Conservation (phyloP, 257 asterid species). For the Oldenlandia corymbosa region DNA sequence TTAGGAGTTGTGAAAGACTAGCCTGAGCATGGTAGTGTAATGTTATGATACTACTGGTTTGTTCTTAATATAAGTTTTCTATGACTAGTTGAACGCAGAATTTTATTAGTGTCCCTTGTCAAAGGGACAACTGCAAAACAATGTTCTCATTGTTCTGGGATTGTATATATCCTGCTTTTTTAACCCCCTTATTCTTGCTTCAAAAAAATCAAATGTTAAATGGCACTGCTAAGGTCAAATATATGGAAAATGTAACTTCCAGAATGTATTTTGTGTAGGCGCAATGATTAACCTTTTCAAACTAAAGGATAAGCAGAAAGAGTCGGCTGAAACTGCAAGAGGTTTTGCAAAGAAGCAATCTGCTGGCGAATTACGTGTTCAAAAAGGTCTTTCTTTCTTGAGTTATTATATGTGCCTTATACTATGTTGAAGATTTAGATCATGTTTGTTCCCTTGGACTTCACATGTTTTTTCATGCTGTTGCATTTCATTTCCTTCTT, state of each 20-base stretch:
- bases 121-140: background rate
- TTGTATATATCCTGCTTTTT: no score
- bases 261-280: slow-evolving; percentile 16
- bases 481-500: background rate
- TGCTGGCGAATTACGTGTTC: slow-evolving; percentile 31
- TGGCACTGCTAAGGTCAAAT: background rate
- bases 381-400: slow-evolving; percentile 22
- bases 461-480: background rate
- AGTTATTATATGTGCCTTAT: background rate
- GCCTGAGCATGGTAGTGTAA: background rate
- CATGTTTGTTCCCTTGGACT: background rate
- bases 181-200: background rate
- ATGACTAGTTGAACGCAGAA: background rate
- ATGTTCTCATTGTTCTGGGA: no score
- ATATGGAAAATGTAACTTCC: background rate
- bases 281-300: slow-evolving; percentile 32
- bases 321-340: slow-evolving; percentile 17
- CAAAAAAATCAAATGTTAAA: background rate
- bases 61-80: background rate
- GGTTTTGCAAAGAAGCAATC: slow-evolving; percentile 23
- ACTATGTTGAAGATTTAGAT: background rate
- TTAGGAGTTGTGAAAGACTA: background rate
- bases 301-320: slow-evolving; percentile 32
- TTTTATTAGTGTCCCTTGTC: background rate
- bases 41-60: background rate